phyloP scores from a whole-genome alignment of 176 grass and related monocot species.

The Ensete glaucum region DNA sequence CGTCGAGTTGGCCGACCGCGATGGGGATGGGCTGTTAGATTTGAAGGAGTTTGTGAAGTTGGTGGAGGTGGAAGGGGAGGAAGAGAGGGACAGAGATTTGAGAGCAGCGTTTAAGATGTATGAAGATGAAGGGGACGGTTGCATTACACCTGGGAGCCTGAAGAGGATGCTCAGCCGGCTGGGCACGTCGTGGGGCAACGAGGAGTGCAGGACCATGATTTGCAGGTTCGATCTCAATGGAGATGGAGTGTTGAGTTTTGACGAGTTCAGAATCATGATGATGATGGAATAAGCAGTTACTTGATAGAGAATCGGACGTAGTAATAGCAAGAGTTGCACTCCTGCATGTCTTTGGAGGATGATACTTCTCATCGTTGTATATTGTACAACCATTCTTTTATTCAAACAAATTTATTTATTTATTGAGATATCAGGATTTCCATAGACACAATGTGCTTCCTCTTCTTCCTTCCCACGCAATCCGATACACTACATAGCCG shows the following conservation, averaged over 20 bases:
- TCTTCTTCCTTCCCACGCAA: too few species aligned
- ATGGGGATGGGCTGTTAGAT: constrained; percentile 32
- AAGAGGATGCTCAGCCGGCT: constrained; percentile 32
- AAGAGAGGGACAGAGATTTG: constrained; percentile 25
- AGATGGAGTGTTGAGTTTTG: constrained; percentile 45
- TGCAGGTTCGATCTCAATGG: constrained; percentile 50
- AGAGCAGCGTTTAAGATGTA: constrained; percentile 53
- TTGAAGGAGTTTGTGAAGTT: constrained; percentile 29
- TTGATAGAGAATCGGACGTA: too few species aligned
- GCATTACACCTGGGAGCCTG: constrained; percentile 51
- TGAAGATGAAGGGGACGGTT: constrained; percentile 11
- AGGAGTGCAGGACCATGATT: constrained; percentile 53
- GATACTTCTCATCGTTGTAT: too few species aligned
- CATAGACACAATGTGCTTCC: too few species aligned
- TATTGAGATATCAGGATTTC: too few species aligned
- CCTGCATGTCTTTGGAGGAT: too few species aligned
- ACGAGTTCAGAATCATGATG: constrained; percentile 58
- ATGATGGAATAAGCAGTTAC: neutral
- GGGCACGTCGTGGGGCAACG: constrained; percentile 14
- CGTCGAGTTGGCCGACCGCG: constrained; percentile 20
- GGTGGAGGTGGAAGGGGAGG: constrained; percentile 14
- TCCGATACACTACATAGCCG: too few species aligned
- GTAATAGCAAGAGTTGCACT: too few species aligned
- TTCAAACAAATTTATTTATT: too few species aligned
- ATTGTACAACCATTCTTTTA: too few species aligned